Evolutionary conservation across 2,329 filamentous ascomycete species (phyloP).

Genomic region (Penicillium olsonii): DNA sequence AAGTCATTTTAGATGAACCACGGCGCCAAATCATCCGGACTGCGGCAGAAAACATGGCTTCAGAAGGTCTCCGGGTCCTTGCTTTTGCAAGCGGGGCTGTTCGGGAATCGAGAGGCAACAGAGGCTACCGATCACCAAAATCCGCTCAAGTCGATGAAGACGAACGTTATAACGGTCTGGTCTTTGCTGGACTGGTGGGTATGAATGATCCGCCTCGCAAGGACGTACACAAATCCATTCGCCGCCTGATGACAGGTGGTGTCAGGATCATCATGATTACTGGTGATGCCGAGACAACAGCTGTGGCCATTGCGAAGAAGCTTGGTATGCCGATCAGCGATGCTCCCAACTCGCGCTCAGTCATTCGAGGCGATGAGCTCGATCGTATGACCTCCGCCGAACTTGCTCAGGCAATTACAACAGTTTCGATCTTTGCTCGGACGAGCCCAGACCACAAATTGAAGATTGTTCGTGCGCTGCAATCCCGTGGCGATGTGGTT

Average conservation of each 20-base stretch:
- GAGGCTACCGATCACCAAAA: constrained; percentile 50
- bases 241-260: constrained; percentile 85
- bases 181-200: constrained; percentile 88
- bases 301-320: constrained; percentile 88
- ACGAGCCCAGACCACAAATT: constrained; percentile 98
- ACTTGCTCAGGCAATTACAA: constrained; percentile 78
- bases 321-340: constrained; percentile 84
- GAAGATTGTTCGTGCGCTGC: constrained; percentile 90
- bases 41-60: constrained; percentile 83
- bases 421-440: constrained; percentile 91
- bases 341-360: constrained; percentile 58
- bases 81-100: constrained; percentile 87
- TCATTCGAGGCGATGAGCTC: constrained; percentile 87
- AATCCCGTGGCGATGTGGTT: constrained; percentile 91
- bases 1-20: constrained; percentile 78
- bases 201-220: constrained; percentile 97
- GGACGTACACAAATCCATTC: constrained; percentile 85
- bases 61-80: constrained; percentile 84
- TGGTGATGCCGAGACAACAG: constrained; percentile 92
- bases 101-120: constrained; percentile 48
- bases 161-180: constrained; percentile 77
- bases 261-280: constrained; percentile 99
- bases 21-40: constrained; percentile 72
- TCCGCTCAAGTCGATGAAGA: constrained; percentile 55
- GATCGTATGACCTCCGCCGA: constrained; percentile 87